Evolutionary conservation across 2,329 filamentous ascomycete genomes (phyloP).

Genomic region (Coniosporium tulheliwenetii): DNA sequence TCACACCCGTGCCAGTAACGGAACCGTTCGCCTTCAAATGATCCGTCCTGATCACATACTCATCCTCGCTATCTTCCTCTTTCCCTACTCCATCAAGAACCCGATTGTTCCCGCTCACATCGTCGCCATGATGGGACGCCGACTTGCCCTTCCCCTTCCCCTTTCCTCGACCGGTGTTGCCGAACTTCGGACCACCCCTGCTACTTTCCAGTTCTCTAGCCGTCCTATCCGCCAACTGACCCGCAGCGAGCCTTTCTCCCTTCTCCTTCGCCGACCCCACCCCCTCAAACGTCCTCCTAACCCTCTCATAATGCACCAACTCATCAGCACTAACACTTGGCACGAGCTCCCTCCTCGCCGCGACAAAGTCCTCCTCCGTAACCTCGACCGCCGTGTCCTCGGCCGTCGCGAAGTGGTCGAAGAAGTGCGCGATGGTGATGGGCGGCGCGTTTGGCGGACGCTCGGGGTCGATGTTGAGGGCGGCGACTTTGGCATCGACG

Average conservation of each 20-base stretch:
- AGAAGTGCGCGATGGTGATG: constrained; percentile 83
- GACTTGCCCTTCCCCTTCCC: constrained; percentile 15
- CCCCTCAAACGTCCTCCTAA: constrained; percentile 71
- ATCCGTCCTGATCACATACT: constrained; percentile 24
- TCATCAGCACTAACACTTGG: constrained; percentile 88
- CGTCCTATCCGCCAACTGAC: constrained; percentile 2
- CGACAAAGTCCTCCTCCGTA: constrained; percentile 72
- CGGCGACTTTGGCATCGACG: constrained; percentile 70
- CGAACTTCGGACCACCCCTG: no score
- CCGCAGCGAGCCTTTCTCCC: constrained; percentile 23
- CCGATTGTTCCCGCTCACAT: constrained; percentile 1
- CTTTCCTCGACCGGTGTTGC: constrained; percentile 4
- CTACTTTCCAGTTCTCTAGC: constrained; percentile 3
- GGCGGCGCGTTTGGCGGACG: constrained; percentile 2
- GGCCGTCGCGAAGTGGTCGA: constrained; percentile 74
- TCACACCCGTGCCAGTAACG: constrained; percentile 2
- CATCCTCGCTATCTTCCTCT: constrained; percentile 10
- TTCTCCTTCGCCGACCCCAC: constrained; percentile 29
- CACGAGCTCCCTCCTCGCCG: constrained; percentile 72
- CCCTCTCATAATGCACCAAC: constrained; percentile 75
- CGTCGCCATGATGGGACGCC: not conserved
- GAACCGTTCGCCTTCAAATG: constrained; percentile 12
- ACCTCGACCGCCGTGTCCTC: constrained; percentile 81
- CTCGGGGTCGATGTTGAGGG: constrained; percentile 38
- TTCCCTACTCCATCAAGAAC: not conserved